Evolutionary conservation across 495 filamentous ascomycete genomes (phyloP), one percentile per base, ranked within the genome.

Genomic region (Venustampulla echinocandica): DNA sequence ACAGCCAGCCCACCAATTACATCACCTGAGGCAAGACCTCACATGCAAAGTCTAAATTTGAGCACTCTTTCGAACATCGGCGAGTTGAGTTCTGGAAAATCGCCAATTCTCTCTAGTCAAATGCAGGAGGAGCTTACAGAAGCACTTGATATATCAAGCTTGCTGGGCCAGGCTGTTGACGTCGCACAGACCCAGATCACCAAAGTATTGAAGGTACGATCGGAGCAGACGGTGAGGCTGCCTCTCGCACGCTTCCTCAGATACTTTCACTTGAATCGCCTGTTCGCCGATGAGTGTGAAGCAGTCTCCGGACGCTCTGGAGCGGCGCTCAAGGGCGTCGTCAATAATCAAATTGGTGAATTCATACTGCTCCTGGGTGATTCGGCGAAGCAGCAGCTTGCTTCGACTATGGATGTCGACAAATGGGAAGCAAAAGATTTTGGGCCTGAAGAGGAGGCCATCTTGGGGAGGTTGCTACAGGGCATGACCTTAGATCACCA

Each of bases 231-330:
- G 13, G 68, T 77, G 10, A 75, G 77, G 9, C 67, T 93, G 18
- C 69, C 77, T 1, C 73, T 85, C 13, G 61, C 76, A 43, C 73
- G 75, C 52, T 96, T 97, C 60, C 59, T 95, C 17, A 80, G 87
- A 42, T 96, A 95, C 58, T 93, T 95, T 58, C 87, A 79, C 3
- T 76, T 97, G 17, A 96, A 95, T 52, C 77, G 87, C 23, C 77
- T 93, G 17, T 97, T 96, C 57, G 85, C 85, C 9, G 90, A 94
- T 53, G 90, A 97, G 60, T 97, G 90, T 55, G 90, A 97, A 61
- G 85, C 90, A 4, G 85, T 95, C 11, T 93, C 86, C 10, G 90
- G 90, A 1, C 77, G 90, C 41, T 79, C 85, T 42, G 88, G 89
- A 3, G 81, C 79, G 10, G 73, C 81, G 1, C 69, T 97, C 23